phyloP scores from a whole-genome alignment of 495 filamentous ascomycete genomes.

The Pyronema domesticum region DNA sequence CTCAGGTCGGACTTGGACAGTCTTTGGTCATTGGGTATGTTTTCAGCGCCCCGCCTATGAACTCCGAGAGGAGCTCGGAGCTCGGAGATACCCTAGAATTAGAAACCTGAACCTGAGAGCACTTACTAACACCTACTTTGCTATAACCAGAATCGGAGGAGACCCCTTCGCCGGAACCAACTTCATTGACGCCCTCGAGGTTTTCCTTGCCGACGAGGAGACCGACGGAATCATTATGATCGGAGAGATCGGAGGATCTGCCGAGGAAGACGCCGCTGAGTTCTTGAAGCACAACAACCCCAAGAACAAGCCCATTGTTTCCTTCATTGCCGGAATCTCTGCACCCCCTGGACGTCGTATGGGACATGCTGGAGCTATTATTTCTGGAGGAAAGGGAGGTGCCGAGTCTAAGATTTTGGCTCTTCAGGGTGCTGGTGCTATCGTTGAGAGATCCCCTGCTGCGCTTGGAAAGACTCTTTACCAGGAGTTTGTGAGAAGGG shows the following conservation, averaged over 20 bases:
- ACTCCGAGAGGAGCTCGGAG: too few species aligned
- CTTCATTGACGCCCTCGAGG: constrained; percentile 96
- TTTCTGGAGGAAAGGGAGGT: constrained; percentile 90
- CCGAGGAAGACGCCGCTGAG: constrained; percentile 94
- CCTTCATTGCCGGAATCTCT: constrained; percentile 96
- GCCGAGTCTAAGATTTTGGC: constrained; percentile 95
- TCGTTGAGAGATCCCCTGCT: constrained; percentile 92
- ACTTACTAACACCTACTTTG: not conserved
- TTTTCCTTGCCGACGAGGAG: constrained; percentile 90
- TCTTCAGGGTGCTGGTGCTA: constrained; percentile 78
- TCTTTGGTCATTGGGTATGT: constrained; percentile 64
- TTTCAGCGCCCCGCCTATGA: not conserved
- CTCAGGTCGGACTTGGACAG: constrained; percentile 87
- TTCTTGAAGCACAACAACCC: constrained; percentile 85
- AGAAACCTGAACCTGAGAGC: not conserved
- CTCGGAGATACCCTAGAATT: too few species aligned
- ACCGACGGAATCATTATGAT: constrained; percentile 99
- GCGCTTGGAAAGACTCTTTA: constrained; percentile 77
- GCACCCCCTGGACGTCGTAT: constrained; percentile 91
- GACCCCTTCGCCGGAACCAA: constrained; percentile 98
- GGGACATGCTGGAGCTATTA: constrained; percentile 97
- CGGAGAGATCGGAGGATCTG: constrained; percentile 92
- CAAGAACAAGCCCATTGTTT: constrained; percentile 84
- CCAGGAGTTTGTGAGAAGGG: constrained; percentile 86
- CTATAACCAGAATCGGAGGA: constrained; percentile 68